Evolutionary conservation across 495 filamentous ascomycete genomes (phyloP).

Genomic region (Bombardia bombarda): DNA sequence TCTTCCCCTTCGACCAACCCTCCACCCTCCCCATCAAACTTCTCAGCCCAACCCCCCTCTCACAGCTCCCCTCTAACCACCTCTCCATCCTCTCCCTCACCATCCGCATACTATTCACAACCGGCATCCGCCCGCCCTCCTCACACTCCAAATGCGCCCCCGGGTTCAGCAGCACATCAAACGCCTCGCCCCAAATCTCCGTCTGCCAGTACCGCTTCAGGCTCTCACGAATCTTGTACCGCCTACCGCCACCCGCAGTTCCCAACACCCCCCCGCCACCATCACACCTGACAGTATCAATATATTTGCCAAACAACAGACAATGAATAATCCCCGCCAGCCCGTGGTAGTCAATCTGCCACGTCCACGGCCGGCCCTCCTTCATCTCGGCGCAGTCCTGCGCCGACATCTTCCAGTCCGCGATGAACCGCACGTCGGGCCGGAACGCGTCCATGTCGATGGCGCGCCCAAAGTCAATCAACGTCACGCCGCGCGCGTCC

Average conservation of each 20-base stretch:
- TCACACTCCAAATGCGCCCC: slow-evolving; percentile 50
- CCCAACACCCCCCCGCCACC: slow-evolving; percentile 16
- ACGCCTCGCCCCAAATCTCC: slow-evolving; percentile 77
- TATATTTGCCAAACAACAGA: slow-evolving; percentile 88
- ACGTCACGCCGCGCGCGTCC: slow-evolving; percentile 65
- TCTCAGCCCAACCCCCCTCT: slow-evolving; percentile 73
- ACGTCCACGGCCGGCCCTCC: slow-evolving; percentile 88
- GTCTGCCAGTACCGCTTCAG: slow-evolving; percentile 94
- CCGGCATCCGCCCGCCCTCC: slow-evolving; percentile 54
- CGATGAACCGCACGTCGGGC: slow-evolving; percentile 76
- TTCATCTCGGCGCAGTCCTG: slow-evolving; percentile 93
- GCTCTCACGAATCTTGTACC: slow-evolving; percentile 60
- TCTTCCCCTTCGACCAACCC: slow-evolving; percentile 36
- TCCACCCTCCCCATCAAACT: slow-evolving; percentile 60
- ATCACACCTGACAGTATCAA: slow-evolving; percentile 63
- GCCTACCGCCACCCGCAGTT: slow-evolving; percentile 39
- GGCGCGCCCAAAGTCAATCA: slow-evolving; percentile 92
- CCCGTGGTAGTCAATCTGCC: slow-evolving; percentile 91
- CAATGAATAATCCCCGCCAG: slow-evolving; percentile 78
- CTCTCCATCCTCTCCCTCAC: slow-evolving; percentile 74
- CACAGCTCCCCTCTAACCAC: slow-evolving; percentile 73
- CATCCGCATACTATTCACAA: slow-evolving; percentile 53
- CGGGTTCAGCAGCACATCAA: slow-evolving; percentile 85
- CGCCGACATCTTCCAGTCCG: slow-evolving; percentile 80
- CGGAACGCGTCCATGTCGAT: slow-evolving; percentile 87